Evolutionary conservation across 2,329 filamentous ascomycete genomes (phyloP), one percentile per base, ranked within the genome.

Genomic region (Pseudopyrenochaeta lycopersici): DNA sequence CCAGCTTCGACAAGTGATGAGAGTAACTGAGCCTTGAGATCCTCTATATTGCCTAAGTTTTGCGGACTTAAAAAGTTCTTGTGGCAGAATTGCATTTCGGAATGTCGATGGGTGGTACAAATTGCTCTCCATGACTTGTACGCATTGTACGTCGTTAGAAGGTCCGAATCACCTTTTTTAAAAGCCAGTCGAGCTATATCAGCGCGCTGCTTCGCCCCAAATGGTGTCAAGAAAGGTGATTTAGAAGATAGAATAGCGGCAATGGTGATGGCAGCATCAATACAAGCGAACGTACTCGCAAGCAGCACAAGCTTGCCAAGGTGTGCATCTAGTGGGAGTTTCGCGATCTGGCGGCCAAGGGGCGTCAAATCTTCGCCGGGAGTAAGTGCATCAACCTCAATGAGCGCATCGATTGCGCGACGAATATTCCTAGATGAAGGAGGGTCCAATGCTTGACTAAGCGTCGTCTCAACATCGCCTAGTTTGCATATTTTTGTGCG

Each of bases 401-500:
- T 86, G 4, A 99, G 84, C 2, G 94, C 92, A 73, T 98, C 94
- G 49, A 99, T 90, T 1, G 95, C 94, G 31, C 94, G 87, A 20
- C 92, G 89, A 42, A 99, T 96, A 64, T 98, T 99, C 78, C 94
- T 96, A 0, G 90, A 83, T 0, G 90, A 93, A 0, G 95, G 95
- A 0, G 94, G 90, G 71, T 99, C 95, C 14, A 99, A 82, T 3
- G 95, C 95, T 74, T 93, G 88, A 18, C 90, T 85, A 9, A 99
- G 82, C 0, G 93, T 97, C 64, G 94, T 87, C 72, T 98, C 94
- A 48, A 98, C 96, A 35, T 91, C 89, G 10, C 95, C 95, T 38
- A 99, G 85, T 70, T 96, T 96, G 81, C 94, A 99, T 40, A 97
- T 97, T 78, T 99, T 99, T 62, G 98, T 93, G 7, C 95, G 88